These are phyloP conservation scores for Sophora flavescens DNA, from an alignment of 306 rosid species.

Conservation along the genomic window DNA sequence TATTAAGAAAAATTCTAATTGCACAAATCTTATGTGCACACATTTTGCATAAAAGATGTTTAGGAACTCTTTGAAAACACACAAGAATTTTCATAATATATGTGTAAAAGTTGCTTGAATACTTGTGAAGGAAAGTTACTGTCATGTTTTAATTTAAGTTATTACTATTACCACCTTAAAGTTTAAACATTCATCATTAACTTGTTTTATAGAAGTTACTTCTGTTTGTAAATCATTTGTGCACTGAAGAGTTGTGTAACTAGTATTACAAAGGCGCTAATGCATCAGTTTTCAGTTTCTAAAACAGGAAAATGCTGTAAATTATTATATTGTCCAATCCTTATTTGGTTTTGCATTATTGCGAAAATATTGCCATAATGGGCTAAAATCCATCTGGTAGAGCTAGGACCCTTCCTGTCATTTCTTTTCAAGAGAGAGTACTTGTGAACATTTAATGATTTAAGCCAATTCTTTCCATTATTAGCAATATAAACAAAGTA, in stretches of 20 bases:
- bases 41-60: not conserved
- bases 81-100: not conserved
- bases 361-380: not conserved
- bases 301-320: conserved; percentile 7
- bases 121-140: conserved; percentile 11
- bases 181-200: conserved; percentile 11
- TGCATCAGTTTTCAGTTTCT: conserved; percentile 22
- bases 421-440: conserved; percentile 25
- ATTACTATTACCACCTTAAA: conserved; percentile 18
- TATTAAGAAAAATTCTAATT: not conserved
- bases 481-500: not conserved
- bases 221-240: conserved; percentile 16
- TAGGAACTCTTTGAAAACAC: not conserved
- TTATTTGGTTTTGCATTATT: not conserved
- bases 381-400: not conserved
- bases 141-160: conserved; percentile 10
- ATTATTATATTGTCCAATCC: conserved; percentile 10
- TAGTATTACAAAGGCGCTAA: not conserved
- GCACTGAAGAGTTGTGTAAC: conserved; percentile 13
- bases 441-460: not conserved
- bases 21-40: not conserved
- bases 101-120: not conserved
- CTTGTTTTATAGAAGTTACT: not conserved
- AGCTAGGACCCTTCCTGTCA: conserved; percentile 17
- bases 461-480: conserved; percentile 1